These are phyloP conservation scores for Lepidium africanum DNA, from an alignment of 345 rosid genomes.

Conservation along the genomic window DNA sequence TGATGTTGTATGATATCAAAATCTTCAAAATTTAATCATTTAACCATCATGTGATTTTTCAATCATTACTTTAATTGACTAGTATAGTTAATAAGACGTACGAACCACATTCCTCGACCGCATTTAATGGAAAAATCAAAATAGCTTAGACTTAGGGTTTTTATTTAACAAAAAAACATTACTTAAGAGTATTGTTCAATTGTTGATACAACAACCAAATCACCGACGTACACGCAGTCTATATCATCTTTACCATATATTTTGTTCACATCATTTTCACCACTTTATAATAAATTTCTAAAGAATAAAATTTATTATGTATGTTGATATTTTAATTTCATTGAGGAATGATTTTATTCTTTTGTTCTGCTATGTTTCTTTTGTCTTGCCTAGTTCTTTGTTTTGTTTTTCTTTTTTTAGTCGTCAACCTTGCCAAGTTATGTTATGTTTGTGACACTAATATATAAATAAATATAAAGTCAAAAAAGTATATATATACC, in stretches of 20 bases:
- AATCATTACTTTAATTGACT: conserved; percentile 12
- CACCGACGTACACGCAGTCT: neutral
- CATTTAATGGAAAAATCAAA: conserved; percentile 13
- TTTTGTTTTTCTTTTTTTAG: neutral
- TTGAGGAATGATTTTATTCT: neutral
- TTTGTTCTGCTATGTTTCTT: conserved; percentile 18
- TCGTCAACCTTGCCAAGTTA: conserved; percentile 2
- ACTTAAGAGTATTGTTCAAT: neutral
- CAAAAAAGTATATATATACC: neutral
- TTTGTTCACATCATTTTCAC: neutral
- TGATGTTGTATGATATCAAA: conserved; percentile 9
- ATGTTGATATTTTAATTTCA: neutral
- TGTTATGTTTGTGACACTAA: neutral
- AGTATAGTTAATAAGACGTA: neutral
- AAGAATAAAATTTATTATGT: neutral
- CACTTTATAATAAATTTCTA: neutral
- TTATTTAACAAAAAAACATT: neutral
- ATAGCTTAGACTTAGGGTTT: neutral
- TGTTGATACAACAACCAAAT: neutral
- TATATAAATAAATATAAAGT: neutral
- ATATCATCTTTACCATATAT: neutral
- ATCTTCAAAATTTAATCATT: conserved; percentile 8
- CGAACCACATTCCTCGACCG: conserved; percentile 25
- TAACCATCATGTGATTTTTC: conserved; percentile 10
- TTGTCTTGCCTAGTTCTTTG: neutral